Conservation (phyloP, 768 basidiomycete species). For the Suillus subluteus region DNA sequence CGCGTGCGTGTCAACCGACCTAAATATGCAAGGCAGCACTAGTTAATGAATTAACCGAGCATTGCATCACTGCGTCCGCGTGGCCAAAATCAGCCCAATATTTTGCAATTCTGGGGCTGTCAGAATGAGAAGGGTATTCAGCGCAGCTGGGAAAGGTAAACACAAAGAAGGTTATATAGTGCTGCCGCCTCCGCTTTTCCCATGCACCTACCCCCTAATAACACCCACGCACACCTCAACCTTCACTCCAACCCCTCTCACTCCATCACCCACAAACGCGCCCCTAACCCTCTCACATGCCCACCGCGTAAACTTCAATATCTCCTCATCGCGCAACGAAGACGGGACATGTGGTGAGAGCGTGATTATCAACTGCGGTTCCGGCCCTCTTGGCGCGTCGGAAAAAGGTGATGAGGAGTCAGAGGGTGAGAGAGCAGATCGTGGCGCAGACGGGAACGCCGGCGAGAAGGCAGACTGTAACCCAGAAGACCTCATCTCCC, state of each 20-base stretch:
- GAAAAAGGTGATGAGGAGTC: neutral
- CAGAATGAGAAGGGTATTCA: neutral
- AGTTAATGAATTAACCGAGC: neutral
- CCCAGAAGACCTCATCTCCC: constrained; percentile 5
- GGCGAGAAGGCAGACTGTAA: neutral
- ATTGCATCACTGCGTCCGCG: neutral
- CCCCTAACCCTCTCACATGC: constrained; percentile 68
- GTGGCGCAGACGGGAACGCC: neutral
- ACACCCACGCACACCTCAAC: constrained; percentile 78
- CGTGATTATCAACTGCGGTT: constrained; percentile 67
- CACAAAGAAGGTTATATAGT: neutral
- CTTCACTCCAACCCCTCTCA: constrained; percentile 38
- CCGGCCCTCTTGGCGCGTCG: constrained; percentile 1
- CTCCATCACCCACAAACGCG: constrained; percentile 47
- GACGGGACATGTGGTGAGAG: constrained; percentile 75
- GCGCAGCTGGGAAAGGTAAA: neutral
- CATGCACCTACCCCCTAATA: constrained; percentile 50
- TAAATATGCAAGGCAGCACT: neutral
- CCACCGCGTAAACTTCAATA: constrained; percentile 74
- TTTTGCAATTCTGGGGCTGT: neutral
- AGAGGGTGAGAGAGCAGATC: constrained; percentile 10
- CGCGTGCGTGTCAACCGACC: neutral
- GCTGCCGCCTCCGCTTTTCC: neutral
- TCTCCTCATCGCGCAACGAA: constrained; percentile 70
- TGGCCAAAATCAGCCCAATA: neutral